Conservation (phyloP, 768 basidiomycete species). For the Trametes meyenii region DNA sequence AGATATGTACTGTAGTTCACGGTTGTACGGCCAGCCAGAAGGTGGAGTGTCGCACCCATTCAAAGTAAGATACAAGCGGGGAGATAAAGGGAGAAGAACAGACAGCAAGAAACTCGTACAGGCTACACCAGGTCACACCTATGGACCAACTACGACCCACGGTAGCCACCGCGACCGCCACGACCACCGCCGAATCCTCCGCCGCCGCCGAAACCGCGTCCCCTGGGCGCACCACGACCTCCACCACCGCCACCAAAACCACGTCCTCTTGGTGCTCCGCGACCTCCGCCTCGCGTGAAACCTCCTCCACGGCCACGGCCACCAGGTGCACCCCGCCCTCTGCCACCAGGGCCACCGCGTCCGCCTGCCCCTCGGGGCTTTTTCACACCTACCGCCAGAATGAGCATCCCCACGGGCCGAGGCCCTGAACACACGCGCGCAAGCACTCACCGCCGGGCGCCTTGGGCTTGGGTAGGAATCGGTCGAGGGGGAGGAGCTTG, state of each 20-base stretch:
- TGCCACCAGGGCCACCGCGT: conserved; percentile 13
- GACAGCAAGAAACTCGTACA: conserved; percentile 16
- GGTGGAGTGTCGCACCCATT: background rate
- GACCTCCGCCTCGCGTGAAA: conserved; percentile 49
- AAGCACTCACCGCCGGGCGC: conserved; percentile 56
- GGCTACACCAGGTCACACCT: background rate
- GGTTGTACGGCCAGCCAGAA: background rate
- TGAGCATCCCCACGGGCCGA: conserved; percentile 10
- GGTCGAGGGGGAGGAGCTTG: conserved; percentile 93
- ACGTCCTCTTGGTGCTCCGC: conserved; percentile 46
- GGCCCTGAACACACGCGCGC: background rate
- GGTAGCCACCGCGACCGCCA: conserved; percentile 46
- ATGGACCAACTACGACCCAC: conserved; percentile 45
- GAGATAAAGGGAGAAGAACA: background rate
- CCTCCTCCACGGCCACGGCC: conserved; percentile 49
- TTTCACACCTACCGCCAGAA: conserved; percentile 39
- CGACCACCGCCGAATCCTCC: conserved; percentile 35
- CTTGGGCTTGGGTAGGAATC: conserved; percentile 97
- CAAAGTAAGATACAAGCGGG: conserved; percentile 9
- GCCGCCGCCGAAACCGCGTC: conserved; percentile 47
- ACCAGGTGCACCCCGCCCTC: conserved; percentile 36
- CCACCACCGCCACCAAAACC: conserved; percentile 44
- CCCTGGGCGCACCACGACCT: conserved; percentile 39
- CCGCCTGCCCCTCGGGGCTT: conserved; percentile 29
- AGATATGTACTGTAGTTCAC: background rate